Evolutionary conservation across 2,329 filamentous ascomycete species (phyloP).

Genomic region (Penicillium nordicum): DNA sequence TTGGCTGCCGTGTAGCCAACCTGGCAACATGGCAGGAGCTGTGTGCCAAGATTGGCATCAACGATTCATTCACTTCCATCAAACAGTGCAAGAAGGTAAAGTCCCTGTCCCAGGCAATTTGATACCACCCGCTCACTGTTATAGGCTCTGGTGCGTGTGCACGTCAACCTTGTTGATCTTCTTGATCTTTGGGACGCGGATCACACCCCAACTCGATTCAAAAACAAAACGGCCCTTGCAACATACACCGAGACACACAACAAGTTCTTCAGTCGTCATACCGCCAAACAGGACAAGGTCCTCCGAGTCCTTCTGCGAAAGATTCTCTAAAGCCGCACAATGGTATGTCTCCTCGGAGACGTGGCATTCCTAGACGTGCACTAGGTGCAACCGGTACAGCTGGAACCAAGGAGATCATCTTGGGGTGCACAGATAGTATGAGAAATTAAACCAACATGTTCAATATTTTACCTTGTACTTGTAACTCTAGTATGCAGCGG

Average conservation of each 20-base stretch:
- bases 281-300: not conserved
- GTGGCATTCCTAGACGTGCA: not conserved
- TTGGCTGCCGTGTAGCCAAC: slow-evolving; percentile 9
- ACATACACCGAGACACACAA: not conserved
- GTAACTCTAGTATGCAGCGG: not conserved
- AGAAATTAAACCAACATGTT: not conserved
- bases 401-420: not conserved
- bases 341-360: not conserved
- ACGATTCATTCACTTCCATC: slow-evolving; percentile 17
- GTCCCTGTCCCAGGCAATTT: not conserved
- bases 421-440: not conserved
- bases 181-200: slow-evolving; percentile 21
- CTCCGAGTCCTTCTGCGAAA: not conserved
- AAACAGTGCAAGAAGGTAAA: slow-evolving; percentile 28
- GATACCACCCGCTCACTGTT: not conserved
- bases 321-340: not conserved
- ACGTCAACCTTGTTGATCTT: slow-evolving; percentile 33
- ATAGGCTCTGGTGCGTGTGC: slow-evolving; percentile 21
- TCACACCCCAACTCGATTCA: not conserved
- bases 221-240: not conserved
- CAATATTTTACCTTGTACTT: not conserved
- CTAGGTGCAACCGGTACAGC: not conserved
- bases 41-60: slow-evolving; percentile 25
- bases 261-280: not conserved
- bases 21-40: slow-evolving; percentile 25